Evolutionary conservation across 2,329 filamentous ascomycete genomes (phyloP).

Genomic region (Fusarium setosum): DNA sequence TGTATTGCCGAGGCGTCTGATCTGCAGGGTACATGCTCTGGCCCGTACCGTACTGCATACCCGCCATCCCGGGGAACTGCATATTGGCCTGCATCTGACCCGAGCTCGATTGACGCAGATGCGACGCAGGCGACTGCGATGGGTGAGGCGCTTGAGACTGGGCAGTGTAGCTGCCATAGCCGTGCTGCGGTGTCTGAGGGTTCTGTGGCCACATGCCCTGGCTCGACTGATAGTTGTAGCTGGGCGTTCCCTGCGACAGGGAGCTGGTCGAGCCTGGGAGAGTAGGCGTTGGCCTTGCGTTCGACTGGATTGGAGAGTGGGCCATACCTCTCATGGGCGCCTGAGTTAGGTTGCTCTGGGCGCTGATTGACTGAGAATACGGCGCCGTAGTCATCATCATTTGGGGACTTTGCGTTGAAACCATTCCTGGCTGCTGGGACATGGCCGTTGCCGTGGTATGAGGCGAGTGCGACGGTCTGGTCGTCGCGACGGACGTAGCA

Average conservation of each 20-base stretch:
- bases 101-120: slow-evolving; percentile 67
- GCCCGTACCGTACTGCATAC: slow-evolving; percentile 66
- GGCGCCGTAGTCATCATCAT: slow-evolving; percentile 73
- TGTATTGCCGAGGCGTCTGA: slow-evolving; percentile 73
- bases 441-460: slow-evolving; percentile 65
- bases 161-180: slow-evolving; percentile 64
- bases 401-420: slow-evolving; percentile 72
- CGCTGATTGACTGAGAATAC: slow-evolving; percentile 78
- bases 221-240: slow-evolving; percentile 72
- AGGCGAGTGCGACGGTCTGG: slow-evolving; percentile 68
- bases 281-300: slow-evolving; percentile 68
- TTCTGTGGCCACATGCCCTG: slow-evolving; percentile 74
- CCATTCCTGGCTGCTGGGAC: slow-evolving; percentile 68
- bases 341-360: slow-evolving; percentile 78
- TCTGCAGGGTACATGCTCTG: slow-evolving; percentile 71
- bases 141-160: slow-evolving; percentile 63
- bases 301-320: slow-evolving; percentile 66
- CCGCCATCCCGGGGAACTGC: slow-evolving; percentile 73
- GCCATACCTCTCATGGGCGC: slow-evolving; percentile 78
- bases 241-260: slow-evolving; percentile 63
- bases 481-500: slow-evolving; percentile 56
- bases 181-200: slow-evolving; percentile 70
- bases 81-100: slow-evolving; percentile 68
- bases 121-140: slow-evolving; percentile 68
- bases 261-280: slow-evolving; percentile 63